phyloP scores from a whole-genome alignment of 192 early-diverging fungal genomes.

The Coemansia sp. region DNA sequence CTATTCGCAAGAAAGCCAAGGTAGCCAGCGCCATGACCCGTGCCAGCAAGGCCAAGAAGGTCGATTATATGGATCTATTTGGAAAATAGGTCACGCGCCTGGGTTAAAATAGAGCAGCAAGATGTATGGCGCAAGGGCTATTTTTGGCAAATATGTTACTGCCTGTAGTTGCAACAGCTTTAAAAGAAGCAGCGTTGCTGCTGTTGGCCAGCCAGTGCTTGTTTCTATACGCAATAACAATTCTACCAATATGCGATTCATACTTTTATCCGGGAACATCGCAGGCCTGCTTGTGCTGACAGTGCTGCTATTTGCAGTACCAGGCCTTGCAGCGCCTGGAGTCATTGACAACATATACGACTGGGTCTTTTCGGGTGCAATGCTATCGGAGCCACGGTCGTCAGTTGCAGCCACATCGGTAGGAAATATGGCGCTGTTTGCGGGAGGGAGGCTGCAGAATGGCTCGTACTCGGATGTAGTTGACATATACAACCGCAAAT shows the following conservation, averaged over 20 bases:
- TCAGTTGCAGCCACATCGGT: conserved; percentile 36
- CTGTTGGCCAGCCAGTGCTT: background rate
- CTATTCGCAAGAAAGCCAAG: conserved; percentile 28
- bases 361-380: conserved; percentile 40
- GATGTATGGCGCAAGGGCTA: conserved; percentile 1
- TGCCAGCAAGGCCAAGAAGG: conserved; percentile 10
- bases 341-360: conserved; percentile 12
- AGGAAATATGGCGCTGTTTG: conserved; percentile 47
- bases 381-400: conserved; percentile 42
- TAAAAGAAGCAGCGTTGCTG: background rate
- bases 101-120: background rate
- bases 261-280: background rate
- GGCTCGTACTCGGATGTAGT: conserved; percentile 38
- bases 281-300: background rate
- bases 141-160: background rate
- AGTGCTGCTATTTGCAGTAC: background rate
- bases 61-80: conserved; percentile 42
- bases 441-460: conserved; percentile 47
- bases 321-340: background rate
- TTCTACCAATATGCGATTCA: background rate
- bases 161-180: background rate
- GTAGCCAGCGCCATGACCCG: background rate
- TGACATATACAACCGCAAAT: conserved; percentile 43
- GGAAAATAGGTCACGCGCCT: conserved; percentile 10
- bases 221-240: background rate